These are phyloP conservation scores for Sporothrix pseudoabietina DNA, from an alignment of 2,329 filamentous ascomycete species.

Conservation along the genomic window DNA sequence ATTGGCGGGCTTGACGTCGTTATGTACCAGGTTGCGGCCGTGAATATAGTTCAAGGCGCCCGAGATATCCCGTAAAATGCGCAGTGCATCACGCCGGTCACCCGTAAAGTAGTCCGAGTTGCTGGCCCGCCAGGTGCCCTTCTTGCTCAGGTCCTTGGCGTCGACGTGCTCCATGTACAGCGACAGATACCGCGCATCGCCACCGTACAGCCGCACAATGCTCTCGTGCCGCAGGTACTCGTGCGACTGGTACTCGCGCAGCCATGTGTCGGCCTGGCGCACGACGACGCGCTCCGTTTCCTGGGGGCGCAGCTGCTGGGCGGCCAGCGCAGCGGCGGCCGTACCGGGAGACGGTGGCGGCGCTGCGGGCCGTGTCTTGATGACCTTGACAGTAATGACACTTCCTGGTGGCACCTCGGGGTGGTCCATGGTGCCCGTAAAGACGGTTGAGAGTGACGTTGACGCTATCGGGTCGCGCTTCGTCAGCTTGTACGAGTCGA, in stretches of 20 bases:
- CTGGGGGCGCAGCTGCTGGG: constrained; percentile 49
- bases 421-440: constrained; percentile 51
- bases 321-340: constrained; percentile 38
- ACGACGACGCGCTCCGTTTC: constrained; percentile 59
- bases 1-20: constrained; percentile 65
- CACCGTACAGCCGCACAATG: constrained; percentile 61
- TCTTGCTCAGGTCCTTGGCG: constrained; percentile 55
- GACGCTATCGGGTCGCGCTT: constrained; percentile 60
- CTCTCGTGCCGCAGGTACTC: constrained; percentile 58
- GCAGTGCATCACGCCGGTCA: constrained; percentile 51
- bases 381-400: constrained; percentile 62
- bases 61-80: constrained; percentile 58
- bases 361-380: constrained; percentile 53
- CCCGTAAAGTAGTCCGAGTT: constrained; percentile 55
- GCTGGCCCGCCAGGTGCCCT: constrained; percentile 53
- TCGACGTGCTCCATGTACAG: constrained; percentile 65
- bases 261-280: constrained; percentile 61
- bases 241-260: constrained; percentile 60
- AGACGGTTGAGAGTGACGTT: constrained; percentile 58
- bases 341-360: constrained; percentile 33
- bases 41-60: constrained; percentile 60
- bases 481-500: constrained; percentile 58
- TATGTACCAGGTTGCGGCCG: constrained; percentile 56
- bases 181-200: constrained; percentile 61
- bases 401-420: constrained; percentile 53